Evolutionary conservation across 1,284 basidiomycete species (phyloP), one percentile per base, ranked within the genome.

Genomic region (Ceratobasidium papillatum): DNA sequence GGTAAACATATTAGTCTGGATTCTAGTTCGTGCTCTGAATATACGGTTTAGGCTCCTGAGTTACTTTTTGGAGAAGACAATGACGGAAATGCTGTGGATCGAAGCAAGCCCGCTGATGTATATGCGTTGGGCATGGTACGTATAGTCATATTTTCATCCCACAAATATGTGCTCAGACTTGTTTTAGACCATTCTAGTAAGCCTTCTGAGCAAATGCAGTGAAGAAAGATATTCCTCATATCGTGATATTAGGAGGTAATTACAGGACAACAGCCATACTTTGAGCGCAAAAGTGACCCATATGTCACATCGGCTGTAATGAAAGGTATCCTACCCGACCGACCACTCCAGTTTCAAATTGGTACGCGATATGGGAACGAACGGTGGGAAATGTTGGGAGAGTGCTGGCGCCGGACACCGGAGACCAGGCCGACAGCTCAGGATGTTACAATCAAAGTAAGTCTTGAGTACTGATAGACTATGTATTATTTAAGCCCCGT

Each of bases 51-150:
- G 59, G 34, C 59, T 27, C 59, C 59, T 9, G 59, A 62, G 25
- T 25, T 62, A 1, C 41, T 62, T 22, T 0, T 19, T 3, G 62
- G 36, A 2, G 38, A 64, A 64, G 30, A 49, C 5, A n/a, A 17
- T 19, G 38, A 41, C 1, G 61, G 43, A 3, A 17, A 19, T 34
- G 14, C n/a, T 8, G 25, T n/a, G 17, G 8, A 63, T 30, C 38
- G 61, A 12, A 63, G 61, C 25, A 63, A 25, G 41, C 61, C 61
- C 22, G 62, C 64, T 22, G 64, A 66, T 32, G 34, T 66, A 17
- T 66, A 54, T 38, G 64, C 64, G 8, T 41, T 66, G 32, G 64
- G 64, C 36, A 66, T 66, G 49, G 64, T 66, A 25, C 14, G 49
- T 66, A 14, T 30, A 9, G 27, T 12, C 2, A 19, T 12, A 9